Conservation (phyloP, 176 grass and related monocot genomes). For the Bolboschoenus planiculmis region DNA sequence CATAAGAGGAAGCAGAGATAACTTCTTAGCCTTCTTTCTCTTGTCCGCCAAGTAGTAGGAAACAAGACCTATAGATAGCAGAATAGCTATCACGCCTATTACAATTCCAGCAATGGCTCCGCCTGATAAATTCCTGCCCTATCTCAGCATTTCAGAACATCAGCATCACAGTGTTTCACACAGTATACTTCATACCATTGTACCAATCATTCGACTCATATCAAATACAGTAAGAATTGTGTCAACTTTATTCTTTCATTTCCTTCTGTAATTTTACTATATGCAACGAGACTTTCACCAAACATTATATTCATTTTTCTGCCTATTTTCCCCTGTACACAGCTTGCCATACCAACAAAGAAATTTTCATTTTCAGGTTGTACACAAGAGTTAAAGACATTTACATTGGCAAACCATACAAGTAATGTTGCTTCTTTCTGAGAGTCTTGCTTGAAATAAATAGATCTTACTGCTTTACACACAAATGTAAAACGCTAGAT, state of each 20-base stretch:
- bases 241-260: background rate
- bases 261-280: background rate
- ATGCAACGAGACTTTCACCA: background rate
- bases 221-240: too few relatives aligned
- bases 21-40: constrained; percentile 47
- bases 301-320: background rate
- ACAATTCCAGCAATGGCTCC: constrained; percentile 69
- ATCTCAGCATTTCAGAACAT: constrained; percentile 1
- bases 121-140: constrained; percentile 21
- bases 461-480: background rate
- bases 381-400: background rate
- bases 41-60: constrained; percentile 39
- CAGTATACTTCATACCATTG: background rate
- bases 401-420: background rate
- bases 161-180: constrained; percentile 9
- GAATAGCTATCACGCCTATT: constrained; percentile 30
- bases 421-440: background rate
- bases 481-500: background rate
- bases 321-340: background rate
- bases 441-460: background rate
- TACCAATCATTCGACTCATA: background rate
- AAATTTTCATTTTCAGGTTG: background rate
- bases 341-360: background rate
- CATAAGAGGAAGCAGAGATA: constrained; percentile 32
- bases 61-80: constrained; percentile 31